Evolutionary conservation across 2,329 filamentous ascomycete species (phyloP).

Genomic region (Chrysosporium keratinophilum): DNA sequence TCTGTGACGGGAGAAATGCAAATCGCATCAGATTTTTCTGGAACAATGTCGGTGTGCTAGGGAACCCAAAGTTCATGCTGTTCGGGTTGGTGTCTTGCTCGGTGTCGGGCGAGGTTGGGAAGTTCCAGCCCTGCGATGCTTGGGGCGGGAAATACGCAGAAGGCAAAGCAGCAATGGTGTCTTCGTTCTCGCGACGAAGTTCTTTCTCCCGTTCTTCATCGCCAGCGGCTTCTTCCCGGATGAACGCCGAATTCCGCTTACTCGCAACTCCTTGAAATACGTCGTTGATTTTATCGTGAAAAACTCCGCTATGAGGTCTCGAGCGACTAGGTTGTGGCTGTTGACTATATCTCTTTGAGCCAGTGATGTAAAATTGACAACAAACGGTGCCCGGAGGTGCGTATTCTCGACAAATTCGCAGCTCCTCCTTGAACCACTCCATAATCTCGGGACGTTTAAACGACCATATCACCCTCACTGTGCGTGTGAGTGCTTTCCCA

Average conservation of each 20-base stretch:
- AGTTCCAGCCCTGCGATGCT: constrained; percentile 9
- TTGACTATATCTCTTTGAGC: constrained; percentile 49
- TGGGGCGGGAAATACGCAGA: constrained; percentile 31
- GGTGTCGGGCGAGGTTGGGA: constrained; percentile 16
- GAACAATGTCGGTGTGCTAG: constrained; percentile 72
- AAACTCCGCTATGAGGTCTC: constrained; percentile 58
- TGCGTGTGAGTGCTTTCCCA: constrained; percentile 83
- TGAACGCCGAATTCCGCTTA: constrained; percentile 75
- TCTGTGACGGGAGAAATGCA: constrained; percentile 56
- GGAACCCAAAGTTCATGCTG: constrained; percentile 65
- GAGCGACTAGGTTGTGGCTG: constrained; percentile 37
- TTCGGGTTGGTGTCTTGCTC: constrained; percentile 12
- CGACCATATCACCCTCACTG: constrained; percentile 87
- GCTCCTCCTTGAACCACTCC: constrained; percentile 95
- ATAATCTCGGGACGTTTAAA: constrained; percentile 83
- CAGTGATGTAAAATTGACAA: constrained; percentile 91
- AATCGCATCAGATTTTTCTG: constrained; percentile 86
- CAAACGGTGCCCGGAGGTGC: constrained; percentile 80
- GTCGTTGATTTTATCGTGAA: constrained; percentile 79
- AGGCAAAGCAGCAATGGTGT: constrained; percentile 72
- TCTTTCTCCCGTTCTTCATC: constrained; percentile 70
- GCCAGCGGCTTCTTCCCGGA: constrained; percentile 62
- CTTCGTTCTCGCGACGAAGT: constrained; percentile 70
- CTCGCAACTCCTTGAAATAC: constrained; percentile 78
- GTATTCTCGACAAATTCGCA: constrained; percentile 80